Percentiles rank a stretch among this genome's conserved stretches.
phyloP scores from a whole-genome alignment of 176 grass and related monocot genomes.

The Olyra latifolia region DNA sequence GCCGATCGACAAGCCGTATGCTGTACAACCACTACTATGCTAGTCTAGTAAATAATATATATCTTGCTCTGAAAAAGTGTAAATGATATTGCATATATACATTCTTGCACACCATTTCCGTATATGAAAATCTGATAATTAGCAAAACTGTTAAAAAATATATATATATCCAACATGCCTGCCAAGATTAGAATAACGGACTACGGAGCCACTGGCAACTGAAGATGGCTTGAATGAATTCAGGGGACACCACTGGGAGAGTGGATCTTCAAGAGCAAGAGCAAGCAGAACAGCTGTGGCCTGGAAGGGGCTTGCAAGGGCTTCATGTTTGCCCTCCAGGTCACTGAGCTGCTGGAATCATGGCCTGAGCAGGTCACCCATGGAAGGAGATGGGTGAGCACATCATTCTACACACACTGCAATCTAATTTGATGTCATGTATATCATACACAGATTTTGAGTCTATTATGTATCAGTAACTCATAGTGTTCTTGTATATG shows the following conservation, averaged over 20 bases:
- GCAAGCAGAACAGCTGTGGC: constrained; percentile 55
- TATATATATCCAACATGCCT: not conserved
- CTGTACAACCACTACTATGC: not conserved
- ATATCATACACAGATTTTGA: not conserved
- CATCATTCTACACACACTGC: not conserved
- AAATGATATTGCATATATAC: not conserved
- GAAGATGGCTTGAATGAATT: not conserved
- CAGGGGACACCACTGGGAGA: constrained; percentile 54
- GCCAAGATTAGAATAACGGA: not conserved
- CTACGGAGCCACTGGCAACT: not conserved
- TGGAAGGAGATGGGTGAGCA: constrained; percentile 69
- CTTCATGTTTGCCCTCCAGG: constrained; percentile 66
- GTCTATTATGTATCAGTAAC: not conserved
- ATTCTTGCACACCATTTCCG: constrained; percentile 18
- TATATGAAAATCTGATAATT: not conserved
- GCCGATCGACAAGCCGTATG: constrained; percentile 16
- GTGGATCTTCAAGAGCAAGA: constrained; percentile 87
- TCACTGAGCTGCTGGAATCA: constrained; percentile 60
- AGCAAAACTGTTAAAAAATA: not conserved
- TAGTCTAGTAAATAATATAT: not conserved
- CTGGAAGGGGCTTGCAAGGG: constrained; percentile 63
- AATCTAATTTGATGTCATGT: not conserved
- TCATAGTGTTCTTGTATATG: constrained; percentile 10
- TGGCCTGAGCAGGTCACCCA: constrained; percentile 71
- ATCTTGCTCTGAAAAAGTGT: not conserved